Evolutionary conservation across 2,329 filamentous ascomycete species (phyloP).

Genomic region (Dothideomycetidae sp.): DNA sequence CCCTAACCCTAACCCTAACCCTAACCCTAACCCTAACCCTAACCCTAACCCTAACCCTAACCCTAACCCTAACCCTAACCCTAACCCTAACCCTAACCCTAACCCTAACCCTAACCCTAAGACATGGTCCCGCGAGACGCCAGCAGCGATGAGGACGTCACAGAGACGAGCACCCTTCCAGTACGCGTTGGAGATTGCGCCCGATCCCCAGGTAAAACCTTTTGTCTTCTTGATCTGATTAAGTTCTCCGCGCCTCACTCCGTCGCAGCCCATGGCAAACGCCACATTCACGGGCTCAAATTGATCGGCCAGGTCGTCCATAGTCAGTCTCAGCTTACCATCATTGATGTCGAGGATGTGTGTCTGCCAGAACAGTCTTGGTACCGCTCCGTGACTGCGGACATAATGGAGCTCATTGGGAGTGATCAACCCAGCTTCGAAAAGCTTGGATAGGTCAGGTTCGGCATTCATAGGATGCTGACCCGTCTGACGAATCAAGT

Average conservation of each 20-base stretch:
- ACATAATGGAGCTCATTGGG: slow-evolving; percentile 39
- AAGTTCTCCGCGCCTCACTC: slow-evolving; percentile 38
- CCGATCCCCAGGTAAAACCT: slow-evolving; percentile 35
- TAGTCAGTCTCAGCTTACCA: slow-evolving; percentile 25
- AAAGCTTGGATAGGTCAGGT: slow-evolving; percentile 28
- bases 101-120: slow-evolving; percentile 16
- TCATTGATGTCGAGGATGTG: slow-evolving; percentile 33
- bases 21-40: no score
- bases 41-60: no score
- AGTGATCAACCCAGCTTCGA: slow-evolving; percentile 36
- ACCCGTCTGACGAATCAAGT: slow-evolving; percentile 38
- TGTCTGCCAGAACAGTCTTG: slow-evolving; percentile 35
- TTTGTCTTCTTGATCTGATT: slow-evolving; percentile 37
- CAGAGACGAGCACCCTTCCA: slow-evolving; percentile 36
- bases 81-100: no score
- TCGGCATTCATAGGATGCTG: slow-evolving; percentile 42
- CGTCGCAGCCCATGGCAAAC: slow-evolving; percentile 35
- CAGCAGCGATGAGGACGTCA: slow-evolving; percentile 32
- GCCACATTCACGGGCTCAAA: slow-evolving; percentile 36
- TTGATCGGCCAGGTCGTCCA: slow-evolving; percentile 30
- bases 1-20: no score
- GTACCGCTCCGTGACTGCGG: slow-evolving; percentile 40
- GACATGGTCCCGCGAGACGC: slow-evolving; percentile 18
- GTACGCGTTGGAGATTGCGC: slow-evolving; percentile 35
- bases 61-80: no score